These are phyloP conservation scores for Hypomontagnella monticulosa DNA, from an alignment of 495 filamentous ascomycete genomes.

Conservation along the genomic window DNA sequence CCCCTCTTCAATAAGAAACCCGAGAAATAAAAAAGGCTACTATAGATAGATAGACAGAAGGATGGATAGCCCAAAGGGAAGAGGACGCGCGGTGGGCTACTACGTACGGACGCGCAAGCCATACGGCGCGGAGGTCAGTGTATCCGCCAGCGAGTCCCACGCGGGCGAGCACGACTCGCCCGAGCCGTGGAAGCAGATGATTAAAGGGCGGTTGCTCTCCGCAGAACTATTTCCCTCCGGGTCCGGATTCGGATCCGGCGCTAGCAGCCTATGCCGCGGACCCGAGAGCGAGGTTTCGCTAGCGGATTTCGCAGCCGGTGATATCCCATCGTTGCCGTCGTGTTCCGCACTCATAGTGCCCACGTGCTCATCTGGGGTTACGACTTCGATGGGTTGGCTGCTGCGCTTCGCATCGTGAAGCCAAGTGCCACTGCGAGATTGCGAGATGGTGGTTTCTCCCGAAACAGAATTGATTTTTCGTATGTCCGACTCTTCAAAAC, in stretches of 20 bases:
- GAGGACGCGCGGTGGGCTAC: too few species aligned
- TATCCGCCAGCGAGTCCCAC: conserved; percentile 52
- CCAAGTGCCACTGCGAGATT: background rate
- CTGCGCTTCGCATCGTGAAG: background rate
- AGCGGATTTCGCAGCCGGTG: background rate
- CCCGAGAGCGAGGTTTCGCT: background rate
- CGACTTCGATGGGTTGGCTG: background rate
- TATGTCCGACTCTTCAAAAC: background rate
- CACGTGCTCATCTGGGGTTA: conserved; percentile 4
- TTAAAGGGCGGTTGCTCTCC: conserved; percentile 36
- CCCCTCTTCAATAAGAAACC: too few species aligned
- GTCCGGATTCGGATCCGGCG: conserved; percentile 5
- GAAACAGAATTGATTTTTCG: background rate
- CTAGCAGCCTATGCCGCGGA: conserved; percentile 5
- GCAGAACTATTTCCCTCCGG: background rate
- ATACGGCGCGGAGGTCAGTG: conserved; percentile 33
- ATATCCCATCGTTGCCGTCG: background rate
- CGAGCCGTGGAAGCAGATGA: conserved; percentile 58
- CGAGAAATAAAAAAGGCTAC: too few species aligned
- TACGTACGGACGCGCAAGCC: conserved; percentile 39
- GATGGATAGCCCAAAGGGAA: too few species aligned
- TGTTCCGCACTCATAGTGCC: conserved; percentile 20
- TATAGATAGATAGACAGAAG: too few species aligned
- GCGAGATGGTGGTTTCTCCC: background rate
- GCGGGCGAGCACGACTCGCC: conserved; percentile 55